Percentiles rank a stretch among this genome's conserved stretches.
Evolutionary conservation across 2,329 filamentous ascomycete species (phyloP).

Genomic region (Fusarium sp.): DNA sequence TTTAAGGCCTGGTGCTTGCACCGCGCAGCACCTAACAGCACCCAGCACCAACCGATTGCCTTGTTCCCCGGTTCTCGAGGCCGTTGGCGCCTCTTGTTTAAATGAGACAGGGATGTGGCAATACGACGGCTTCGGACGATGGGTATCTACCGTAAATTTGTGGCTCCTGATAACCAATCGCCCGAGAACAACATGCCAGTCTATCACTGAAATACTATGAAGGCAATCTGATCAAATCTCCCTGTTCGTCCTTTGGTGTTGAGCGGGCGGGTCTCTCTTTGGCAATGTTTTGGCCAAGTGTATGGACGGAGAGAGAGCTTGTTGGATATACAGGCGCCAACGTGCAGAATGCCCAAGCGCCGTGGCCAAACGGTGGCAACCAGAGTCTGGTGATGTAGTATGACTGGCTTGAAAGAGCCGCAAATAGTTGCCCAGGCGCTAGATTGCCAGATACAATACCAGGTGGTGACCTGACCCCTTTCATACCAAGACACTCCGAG

Average conservation of each 20-base stretch:
- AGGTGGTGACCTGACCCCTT: neutral
- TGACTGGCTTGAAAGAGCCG: slow-evolving; percentile 43
- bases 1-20: slow-evolving; percentile 45
- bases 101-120: slow-evolving; percentile 47
- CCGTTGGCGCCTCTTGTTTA: slow-evolving; percentile 43
- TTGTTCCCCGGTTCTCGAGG: slow-evolving; percentile 37
- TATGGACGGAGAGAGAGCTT: slow-evolving; percentile 11
- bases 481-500: neutral
- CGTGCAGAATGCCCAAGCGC: slow-evolving; percentile 40
- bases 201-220: slow-evolving; percentile 11
- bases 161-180: slow-evolving; percentile 38
- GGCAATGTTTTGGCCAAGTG: slow-evolving; percentile 13
- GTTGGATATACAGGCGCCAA: slow-evolving; percentile 36
- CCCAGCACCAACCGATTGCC: slow-evolving; percentile 40
- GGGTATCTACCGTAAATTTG: slow-evolving; percentile 36
- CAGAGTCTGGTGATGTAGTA: slow-evolving; percentile 27
- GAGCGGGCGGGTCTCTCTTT: slow-evolving; percentile 12
- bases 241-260: neutral
- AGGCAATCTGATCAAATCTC: neutral
- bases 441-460: neutral
- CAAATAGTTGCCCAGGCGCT: slow-evolving; percentile 28
- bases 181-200: slow-evolving; percentile 11
- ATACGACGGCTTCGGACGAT: slow-evolving; percentile 38
- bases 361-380: slow-evolving; percentile 31
- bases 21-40: slow-evolving; percentile 28